These are phyloP conservation scores for Diutina neorugosa DNA, from an alignment of 1,139 yeast species.

Conservation along the genomic window DNA sequence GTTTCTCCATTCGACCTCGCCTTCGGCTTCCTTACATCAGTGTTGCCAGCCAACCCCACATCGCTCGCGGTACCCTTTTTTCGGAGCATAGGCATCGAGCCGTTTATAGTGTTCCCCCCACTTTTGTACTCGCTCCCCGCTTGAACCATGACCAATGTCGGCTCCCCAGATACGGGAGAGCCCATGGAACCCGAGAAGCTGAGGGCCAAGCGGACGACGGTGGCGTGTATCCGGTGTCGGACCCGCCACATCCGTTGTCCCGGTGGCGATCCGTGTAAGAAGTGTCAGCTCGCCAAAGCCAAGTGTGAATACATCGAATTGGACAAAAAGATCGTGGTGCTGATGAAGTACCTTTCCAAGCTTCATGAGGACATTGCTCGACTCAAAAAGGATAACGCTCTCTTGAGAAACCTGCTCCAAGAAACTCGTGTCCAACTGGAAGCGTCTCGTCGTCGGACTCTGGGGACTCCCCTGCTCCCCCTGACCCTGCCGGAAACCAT, in stretches of 20 bases:
- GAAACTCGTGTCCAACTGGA: conserved; percentile 7
- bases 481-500: neutral
- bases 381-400: conserved; percentile 41
- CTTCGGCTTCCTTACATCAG: neutral
- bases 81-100: neutral
- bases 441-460: neutral
- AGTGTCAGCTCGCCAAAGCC: conserved; percentile 46
- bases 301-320: conserved; percentile 70
- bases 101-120: neutral
- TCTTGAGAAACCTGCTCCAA: conserved; percentile 34
- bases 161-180: conserved; percentile 3
- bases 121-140: neutral
- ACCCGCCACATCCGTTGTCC: conserved; percentile 72
- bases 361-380: conserved; percentile 57
- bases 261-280: conserved; percentile 67
- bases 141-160: conserved; percentile 1
- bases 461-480: neutral
- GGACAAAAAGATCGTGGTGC: conserved; percentile 65
- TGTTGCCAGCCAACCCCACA: neutral
- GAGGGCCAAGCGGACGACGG: neutral
- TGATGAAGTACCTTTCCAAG: conserved; percentile 58
- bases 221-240: conserved; percentile 58
- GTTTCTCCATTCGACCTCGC: neutral
- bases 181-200: neutral
- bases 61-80: neutral